Evolutionary conservation across 768 basidiomycete species (phyloP).

Genomic region (Phylloporus sp.): DNA sequence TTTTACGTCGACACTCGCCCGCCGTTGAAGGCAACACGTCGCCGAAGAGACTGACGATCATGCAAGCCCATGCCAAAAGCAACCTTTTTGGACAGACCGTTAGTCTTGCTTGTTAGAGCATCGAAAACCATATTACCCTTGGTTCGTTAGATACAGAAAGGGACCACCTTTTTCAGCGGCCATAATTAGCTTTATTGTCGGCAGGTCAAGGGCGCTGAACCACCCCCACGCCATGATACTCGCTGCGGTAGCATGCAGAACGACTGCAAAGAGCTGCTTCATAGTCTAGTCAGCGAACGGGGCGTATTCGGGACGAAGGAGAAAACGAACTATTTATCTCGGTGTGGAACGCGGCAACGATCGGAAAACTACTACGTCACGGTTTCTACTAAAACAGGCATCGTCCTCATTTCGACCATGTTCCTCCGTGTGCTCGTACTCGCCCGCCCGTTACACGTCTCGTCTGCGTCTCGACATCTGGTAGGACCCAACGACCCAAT

Average conservation of each 20-base stretch:
- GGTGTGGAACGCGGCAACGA: too few species aligned
- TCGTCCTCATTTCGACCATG: too few species aligned
- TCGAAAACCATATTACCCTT: slow-evolving; percentile 40
- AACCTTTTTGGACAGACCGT: slow-evolving; percentile 7
- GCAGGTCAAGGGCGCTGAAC: slow-evolving; percentile 8
- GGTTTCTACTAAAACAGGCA: too few species aligned
- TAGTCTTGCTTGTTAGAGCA: neutral
- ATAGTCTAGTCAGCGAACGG: neutral
- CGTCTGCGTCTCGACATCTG: slow-evolving; percentile 32
- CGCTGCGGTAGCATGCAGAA: slow-evolving; percentile 31
- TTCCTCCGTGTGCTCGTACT: neutral
- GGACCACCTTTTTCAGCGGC: slow-evolving; percentile 54
- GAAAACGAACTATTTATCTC: neutral
- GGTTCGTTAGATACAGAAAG: slow-evolving; percentile 71
- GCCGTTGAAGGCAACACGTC: slow-evolving; percentile 38
- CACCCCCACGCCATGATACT: slow-evolving; percentile 37
- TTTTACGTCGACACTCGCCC: slow-evolving; percentile 24
- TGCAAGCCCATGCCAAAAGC: slow-evolving; percentile 38
- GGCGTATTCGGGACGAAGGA: neutral
- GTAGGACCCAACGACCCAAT: slow-evolving; percentile 74
- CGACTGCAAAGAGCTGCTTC: slow-evolving; percentile 13
- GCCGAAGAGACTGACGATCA: slow-evolving; percentile 35
- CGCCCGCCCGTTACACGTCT: slow-evolving; percentile 19
- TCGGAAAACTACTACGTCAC: too few species aligned
- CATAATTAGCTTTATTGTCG: slow-evolving; percentile 13